phyloP scores from a whole-genome alignment of 148 eudicot genomes.

The Nepenthes gracilis region DNA sequence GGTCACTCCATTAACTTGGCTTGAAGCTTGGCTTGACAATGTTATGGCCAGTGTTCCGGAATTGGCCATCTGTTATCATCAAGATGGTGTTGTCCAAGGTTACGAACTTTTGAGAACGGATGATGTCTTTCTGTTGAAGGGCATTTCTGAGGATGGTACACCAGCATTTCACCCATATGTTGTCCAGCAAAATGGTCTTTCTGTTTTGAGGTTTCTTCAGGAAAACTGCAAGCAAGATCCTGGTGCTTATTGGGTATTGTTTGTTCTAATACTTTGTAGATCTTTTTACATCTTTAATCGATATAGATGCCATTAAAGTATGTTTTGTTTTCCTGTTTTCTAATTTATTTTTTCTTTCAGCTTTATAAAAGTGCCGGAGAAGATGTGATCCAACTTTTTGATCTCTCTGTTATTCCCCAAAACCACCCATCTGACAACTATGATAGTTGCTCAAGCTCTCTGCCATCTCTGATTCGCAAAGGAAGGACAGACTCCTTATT shows the following conservation, averaged over 20 bases:
- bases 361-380: slow-evolving; percentile 90
- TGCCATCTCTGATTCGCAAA: slow-evolving; percentile 58
- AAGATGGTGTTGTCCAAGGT: slow-evolving; percentile 95
- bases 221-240: slow-evolving; percentile 98
- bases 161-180: slow-evolving; percentile 92
- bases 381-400: slow-evolving; percentile 89
- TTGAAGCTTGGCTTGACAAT: slow-evolving; percentile 98
- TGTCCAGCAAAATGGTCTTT: slow-evolving; percentile 93
- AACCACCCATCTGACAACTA: slow-evolving; percentile 40
- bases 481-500: slow-evolving; percentile 79
- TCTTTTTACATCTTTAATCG: slow-evolving; percentile 2
- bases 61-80: slow-evolving; percentile 94
- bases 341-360: slow-evolving; percentile 26
- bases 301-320: background rate
- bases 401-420: slow-evolving; percentile 73
- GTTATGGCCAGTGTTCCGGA: slow-evolving; percentile 98
- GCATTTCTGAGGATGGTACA: slow-evolving; percentile 84
- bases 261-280: slow-evolving; percentile 4
- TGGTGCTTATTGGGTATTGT: slow-evolving; percentile 93
- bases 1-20: slow-evolving; percentile 96
- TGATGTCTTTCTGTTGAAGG: slow-evolving; percentile 81
- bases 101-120: slow-evolving; percentile 93
- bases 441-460: slow-evolving; percentile 44
- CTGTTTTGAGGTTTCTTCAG: slow-evolving; percentile 88
- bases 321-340: background rate